Base-by-base conservation (phyloP, 352 stramenopile species). In the Pythium grandisporangium region DNA sequence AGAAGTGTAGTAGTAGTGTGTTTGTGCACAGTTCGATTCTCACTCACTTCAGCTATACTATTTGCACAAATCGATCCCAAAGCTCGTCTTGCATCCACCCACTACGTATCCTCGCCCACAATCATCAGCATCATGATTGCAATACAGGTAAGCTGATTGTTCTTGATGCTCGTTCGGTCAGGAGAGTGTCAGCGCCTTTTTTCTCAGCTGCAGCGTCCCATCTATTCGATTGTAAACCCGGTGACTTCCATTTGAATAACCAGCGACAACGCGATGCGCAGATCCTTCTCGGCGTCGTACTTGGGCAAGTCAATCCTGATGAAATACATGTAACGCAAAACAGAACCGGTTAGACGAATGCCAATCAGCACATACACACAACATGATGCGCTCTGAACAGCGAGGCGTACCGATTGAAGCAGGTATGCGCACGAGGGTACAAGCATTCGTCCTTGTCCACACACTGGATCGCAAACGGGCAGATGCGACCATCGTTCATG, bases 181-280 rank as follows among this genome's bases (percentile, higher is more conserved):
- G n/a, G n/a, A n/a, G n/a, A n/a, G n/a, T n/a, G n/a, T n/a, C n/a
- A n/a, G n/a, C n/a, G n/a, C n/a, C n/a, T n/a, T n/a, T n/a, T n/a
- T n/a, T n/a, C n/a, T n/a, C n/a, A n/a, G n/a, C n/a, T 32, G 27
- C 14, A 32, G 27, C 14, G 27, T 32, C 27, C 27, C 39, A 14
- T 23, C 58, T 79, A 91, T 53, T 89, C 75, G 30, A 91, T 91
- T 20, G 78, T 91, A 37, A 91, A 91, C 27, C 78, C 78, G 16
- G 78, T 91, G 33, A 91, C 74, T 54, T 91, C 78, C 72, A 91
- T 86, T 61, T 91, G 72, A 40, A 91, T 85, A 51, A 91, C 74
- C 22, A 91, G 72, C 27, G 73, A 84, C 44, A 91, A 48, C 6
- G 74, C 74, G 30, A 85, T 88, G 34, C 71, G 72, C 44, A 88